Conservation (phyloP, 306 rosid genomes). For the Malus fusca region DNA sequence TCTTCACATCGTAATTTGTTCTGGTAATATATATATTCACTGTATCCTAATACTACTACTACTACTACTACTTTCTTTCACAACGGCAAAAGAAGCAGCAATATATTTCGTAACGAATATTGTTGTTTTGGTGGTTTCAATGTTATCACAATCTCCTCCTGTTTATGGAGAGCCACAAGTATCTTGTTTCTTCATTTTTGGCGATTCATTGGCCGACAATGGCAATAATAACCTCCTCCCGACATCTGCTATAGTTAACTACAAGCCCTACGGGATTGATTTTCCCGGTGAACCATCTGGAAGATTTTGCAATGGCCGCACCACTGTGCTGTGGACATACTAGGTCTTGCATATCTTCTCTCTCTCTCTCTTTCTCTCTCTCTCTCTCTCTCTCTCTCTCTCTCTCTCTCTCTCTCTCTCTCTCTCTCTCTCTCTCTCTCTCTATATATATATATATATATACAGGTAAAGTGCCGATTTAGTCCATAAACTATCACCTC, state of each 20-base stretch:
- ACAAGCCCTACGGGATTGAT: slow-evolving; percentile 54
- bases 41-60: too few species aligned
- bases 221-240: neutral
- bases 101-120: neutral
- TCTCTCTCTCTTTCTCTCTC: neutral
- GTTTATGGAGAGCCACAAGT: neutral
- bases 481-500: too few species aligned
- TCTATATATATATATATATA: too few species aligned
- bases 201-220: neutral
- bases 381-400: neutral
- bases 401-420: too few species aligned
- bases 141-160: neutral
- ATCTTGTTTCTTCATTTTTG: neutral
- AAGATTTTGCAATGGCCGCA: slow-evolving; percentile 46
- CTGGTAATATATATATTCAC: neutral
- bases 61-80: neutral
- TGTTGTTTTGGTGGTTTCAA: neutral
- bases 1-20: neutral
- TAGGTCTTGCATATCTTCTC: neutral
- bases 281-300: slow-evolving; percentile 33
- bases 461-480: too few species aligned
- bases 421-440: too few species aligned
- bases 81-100: neutral
- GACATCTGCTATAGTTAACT: slow-evolving; percentile 20
- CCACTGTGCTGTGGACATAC: slow-evolving; percentile 8